Conservation (phyloP, 306 rosid genomes). For the Oemleria cerasiformis region DNA sequence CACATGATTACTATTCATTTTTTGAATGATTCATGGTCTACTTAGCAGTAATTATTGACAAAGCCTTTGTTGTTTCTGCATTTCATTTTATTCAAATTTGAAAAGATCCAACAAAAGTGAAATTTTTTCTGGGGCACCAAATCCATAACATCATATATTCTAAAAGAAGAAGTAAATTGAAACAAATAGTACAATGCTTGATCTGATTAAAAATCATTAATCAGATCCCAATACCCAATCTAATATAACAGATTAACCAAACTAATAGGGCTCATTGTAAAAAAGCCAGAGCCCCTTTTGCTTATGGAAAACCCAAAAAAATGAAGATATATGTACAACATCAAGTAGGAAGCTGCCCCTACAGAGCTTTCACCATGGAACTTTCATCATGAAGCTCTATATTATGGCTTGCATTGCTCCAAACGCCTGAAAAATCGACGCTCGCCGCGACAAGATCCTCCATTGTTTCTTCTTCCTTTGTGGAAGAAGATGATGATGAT, state of each 20-base stretch:
- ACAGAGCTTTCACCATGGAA: conserved; percentile 16
- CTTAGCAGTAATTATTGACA: neutral
- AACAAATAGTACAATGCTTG: neutral
- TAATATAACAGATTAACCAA: conserved; percentile 18
- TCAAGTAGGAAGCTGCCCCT: neutral
- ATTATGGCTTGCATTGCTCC: conserved; percentile 19
- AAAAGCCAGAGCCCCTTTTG: conserved; percentile 25
- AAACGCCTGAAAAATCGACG: conserved; percentile 30
- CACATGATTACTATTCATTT: neutral
- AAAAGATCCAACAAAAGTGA: neutral
- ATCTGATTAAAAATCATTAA: conserved; percentile 14
- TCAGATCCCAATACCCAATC: conserved; percentile 17
- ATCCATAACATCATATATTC: neutral
- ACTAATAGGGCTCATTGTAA: conserved; percentile 19
- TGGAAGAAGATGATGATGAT: conserved; percentile 3
- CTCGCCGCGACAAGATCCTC: conserved; percentile 32
- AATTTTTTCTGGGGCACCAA: neutral
- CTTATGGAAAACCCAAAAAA: conserved; percentile 24
- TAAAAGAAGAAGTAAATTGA: neutral
- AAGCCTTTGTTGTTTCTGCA: too few relatives aligned
- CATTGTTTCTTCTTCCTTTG: conserved; percentile 25
- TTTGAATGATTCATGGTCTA: neutral
- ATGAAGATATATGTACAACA: neutral
- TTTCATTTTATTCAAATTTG: too few relatives aligned
- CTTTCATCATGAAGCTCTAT: conserved; percentile 28